Evolutionary conservation across 257 asterid species (phyloP), one percentile per base, ranked within the genome.

Genomic region (Anisodus acutangulus): DNA sequence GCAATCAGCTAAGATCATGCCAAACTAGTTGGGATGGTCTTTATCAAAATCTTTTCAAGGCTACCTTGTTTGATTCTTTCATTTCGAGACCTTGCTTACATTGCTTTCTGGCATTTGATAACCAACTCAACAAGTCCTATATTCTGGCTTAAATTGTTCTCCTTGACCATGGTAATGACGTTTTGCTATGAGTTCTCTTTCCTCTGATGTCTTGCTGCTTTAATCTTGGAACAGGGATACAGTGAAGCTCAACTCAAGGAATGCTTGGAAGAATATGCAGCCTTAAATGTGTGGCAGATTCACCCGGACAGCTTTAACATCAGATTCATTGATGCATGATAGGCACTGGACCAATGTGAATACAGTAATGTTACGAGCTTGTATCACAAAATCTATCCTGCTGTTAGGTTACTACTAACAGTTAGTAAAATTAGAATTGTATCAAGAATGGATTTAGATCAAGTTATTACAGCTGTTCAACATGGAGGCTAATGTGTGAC

Each of bases 201-300:
- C 82, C 31, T 81, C 86, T 91, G 45, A 86, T 82, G 39, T 62
- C 8, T 16, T 83, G 55, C 57, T 70, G 19, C 83, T 6, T 60
- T 59, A 64, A 64, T 86, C 17, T 88, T 79, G 88, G 15, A 87
- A 85, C 95, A 95, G 98, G 99, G 99, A 88, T 97, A 97, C 91
- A 93, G 95, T 81, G 99, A 95, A 89, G 97, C 93, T 84, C 99
- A 97, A 90, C 85, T 97, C 85, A 97, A 95, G 87, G 97, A 97
- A 84, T 95, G 98, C 79, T 86, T 97, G 67, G 99, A 97, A 89
- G 99, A 97, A 88, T 97, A 95, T 68, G 99, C 99, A 81, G 97
- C 98, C 84, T 88, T 97, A 67, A 97, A 97, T 70, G 98, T 93
- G 84, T 95, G 99, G 99, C 98, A 97, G 94, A 95, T 97, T 87